Base-by-base conservation (phyloP, 2,329 filamentous ascomycete species). In the Phyllosticta citrichinensis region DNA sequence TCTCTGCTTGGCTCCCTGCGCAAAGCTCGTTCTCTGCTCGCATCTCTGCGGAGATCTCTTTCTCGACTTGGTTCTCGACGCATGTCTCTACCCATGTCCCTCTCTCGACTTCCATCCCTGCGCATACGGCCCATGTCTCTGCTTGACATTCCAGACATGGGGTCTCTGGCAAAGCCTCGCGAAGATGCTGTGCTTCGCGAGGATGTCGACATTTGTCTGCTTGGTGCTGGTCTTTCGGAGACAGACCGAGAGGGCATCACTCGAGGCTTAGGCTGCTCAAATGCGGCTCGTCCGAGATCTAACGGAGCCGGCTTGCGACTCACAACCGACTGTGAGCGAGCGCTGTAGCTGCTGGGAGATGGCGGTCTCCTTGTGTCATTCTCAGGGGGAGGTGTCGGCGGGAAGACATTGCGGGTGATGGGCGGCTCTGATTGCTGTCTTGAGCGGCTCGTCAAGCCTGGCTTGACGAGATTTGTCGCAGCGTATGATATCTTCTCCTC, bases 341-440 rank as follows among this genome's bases (percentile, higher is more conserved):
- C 24, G 22, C 52, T 57, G n/a, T 52, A 52, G 12, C 58, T 52
- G 24, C 20, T 52, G 9, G 59, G 59, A 4, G 55, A 60, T 55
- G 63, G 66, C 47, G 70, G 70, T 58, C 65, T 69, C 9, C 71
- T 66, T 56, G 87, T 87, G 66, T 97, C 91, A 64, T 84, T 83
- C 78, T 99, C 94, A 5, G 94, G 94, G 6, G 94, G 94, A 51
- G 94, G 94, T n/a, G 94, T 97, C n/a, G 94, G 94, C 19, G 94
- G 94, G 77, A 97, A 97, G 64, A 93, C 83, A 68, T 89, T 89
- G 68, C 91, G 86, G 70, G 83, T 84, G 65, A 85, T 79, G 0
- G 90, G 89, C 9, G 91, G 90, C 70, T 94, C 91, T 19, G 89
- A 94, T 70, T 94, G 90, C 68, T 95, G 90, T 69, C 88, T 83